Evolutionary conservation across 257 asterid species (phyloP).

Genomic region (Salvia miltiorrhiza): DNA sequence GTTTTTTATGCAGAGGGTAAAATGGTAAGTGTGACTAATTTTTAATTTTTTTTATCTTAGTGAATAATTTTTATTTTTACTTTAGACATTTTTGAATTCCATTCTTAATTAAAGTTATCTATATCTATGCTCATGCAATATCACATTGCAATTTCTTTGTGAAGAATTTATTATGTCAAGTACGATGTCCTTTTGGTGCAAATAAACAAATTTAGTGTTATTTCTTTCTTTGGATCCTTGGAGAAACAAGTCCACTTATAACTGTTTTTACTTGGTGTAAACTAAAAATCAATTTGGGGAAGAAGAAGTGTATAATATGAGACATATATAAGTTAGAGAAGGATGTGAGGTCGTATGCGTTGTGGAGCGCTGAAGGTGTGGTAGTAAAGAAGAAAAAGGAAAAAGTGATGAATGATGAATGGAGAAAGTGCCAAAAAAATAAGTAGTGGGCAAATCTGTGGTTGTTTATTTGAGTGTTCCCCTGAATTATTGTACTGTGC

Average conservation of each 20-base stretch:
- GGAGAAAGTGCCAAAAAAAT: constrained; percentile 12
- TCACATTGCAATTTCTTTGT: not conserved
- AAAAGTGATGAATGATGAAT: not conserved
- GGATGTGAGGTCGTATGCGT: not conserved
- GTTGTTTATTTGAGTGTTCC: constrained; percentile 8
- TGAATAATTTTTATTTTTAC: too few species aligned
- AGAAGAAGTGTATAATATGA: too few species aligned
- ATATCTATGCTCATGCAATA: not conserved
- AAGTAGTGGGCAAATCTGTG: constrained; percentile 6
- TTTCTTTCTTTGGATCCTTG: too few species aligned
- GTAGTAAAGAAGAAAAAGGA: not conserved
- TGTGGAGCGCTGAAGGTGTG: constrained; percentile 1
- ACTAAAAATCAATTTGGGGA: too few species aligned
- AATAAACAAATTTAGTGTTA: not conserved
- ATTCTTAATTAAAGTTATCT: too few species aligned
- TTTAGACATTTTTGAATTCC: too few species aligned
- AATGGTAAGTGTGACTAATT: too few species aligned
- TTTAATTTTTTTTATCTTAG: too few species aligned
- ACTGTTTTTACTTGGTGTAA: too few species aligned
- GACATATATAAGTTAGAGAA: not conserved
- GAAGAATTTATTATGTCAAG: not conserved
- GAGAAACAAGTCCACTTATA: too few species aligned
- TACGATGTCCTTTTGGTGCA: not conserved
- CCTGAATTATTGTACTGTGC: constrained; percentile 20
- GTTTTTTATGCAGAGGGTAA: too few species aligned